phyloP scores from a whole-genome alignment of 768 basidiomycete genomes.

The Gymnopilus dilepis region DNA sequence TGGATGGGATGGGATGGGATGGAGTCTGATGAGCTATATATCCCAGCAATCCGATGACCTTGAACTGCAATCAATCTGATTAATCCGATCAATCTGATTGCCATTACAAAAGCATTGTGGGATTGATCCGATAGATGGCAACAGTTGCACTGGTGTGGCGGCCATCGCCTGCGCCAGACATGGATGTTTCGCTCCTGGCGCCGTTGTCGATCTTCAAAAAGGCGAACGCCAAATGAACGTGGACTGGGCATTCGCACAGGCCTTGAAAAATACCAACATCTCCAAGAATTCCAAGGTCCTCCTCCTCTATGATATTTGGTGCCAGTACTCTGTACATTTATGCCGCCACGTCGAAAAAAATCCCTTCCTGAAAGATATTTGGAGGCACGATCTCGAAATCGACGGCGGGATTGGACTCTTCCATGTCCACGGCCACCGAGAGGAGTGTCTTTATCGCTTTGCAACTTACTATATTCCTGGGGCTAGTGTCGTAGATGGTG shows the following conservation, averaged over 20 bases:
- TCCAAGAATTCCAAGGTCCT: background rate
- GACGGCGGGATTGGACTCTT: constrained; percentile 19
- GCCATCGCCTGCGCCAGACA: constrained; percentile 3
- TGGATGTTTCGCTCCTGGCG: background rate
- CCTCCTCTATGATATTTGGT: background rate
- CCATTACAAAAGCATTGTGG: background rate
- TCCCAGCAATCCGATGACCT: too few species aligned
- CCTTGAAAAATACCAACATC: background rate
- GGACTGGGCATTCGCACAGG: background rate
- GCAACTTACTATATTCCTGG: constrained; percentile 33
- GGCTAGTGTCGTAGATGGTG: constrained; percentile 30
- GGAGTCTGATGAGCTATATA: too few species aligned
- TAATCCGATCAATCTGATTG: background rate
- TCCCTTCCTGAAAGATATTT: background rate
- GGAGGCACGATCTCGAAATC: background rate
- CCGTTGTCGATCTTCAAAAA: background rate
- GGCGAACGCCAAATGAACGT: constrained; percentile 9
- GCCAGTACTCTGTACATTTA: background rate
- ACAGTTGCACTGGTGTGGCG: background rate
- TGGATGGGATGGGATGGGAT: too few species aligned
- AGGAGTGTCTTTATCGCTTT: constrained; percentile 30
- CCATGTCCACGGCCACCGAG: constrained; percentile 34
- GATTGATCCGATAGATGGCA: too few species aligned
- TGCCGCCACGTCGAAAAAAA: background rate
- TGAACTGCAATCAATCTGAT: background rate